Percentiles rank a stretch among this genome's conserved stretches.
Evolutionary conservation across 345 rosid species (phyloP).

Genomic region (Syzygium jambos): DNA sequence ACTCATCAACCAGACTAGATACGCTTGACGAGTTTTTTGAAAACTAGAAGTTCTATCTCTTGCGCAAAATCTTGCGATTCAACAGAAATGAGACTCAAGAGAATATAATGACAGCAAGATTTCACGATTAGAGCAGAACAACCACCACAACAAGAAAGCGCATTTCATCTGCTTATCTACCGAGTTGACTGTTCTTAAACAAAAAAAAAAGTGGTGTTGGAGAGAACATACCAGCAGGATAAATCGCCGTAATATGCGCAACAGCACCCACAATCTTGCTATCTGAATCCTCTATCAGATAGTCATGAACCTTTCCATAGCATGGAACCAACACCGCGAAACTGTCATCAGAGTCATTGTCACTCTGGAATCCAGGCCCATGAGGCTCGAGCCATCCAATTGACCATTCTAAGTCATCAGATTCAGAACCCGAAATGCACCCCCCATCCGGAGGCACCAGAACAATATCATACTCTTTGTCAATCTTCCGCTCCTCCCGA

Average conservation of each 20-base stretch:
- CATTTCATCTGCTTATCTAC: neutral
- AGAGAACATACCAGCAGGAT: slow-evolving; percentile 31
- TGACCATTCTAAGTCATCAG: slow-evolving; percentile 67
- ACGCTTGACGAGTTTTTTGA: neutral
- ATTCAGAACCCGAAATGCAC: slow-evolving; percentile 67
- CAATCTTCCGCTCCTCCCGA: slow-evolving; percentile 59
- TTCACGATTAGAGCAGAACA: neutral
- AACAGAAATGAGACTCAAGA: neutral
- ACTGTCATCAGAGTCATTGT: slow-evolving; percentile 48
- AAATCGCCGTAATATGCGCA: slow-evolving; percentile 29
- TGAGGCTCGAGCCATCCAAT: slow-evolving; percentile 83
- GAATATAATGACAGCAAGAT: neutral
- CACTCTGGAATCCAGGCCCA: slow-evolving; percentile 55
- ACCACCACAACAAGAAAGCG: neutral
- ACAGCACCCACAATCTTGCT: slow-evolving; percentile 28
- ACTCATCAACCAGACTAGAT: neutral
- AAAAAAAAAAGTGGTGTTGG: neutral
- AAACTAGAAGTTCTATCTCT: neutral
- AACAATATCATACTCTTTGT: slow-evolving; percentile 61
- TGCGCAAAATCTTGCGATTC: neutral
- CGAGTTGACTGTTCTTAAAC: neutral
- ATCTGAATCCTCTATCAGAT: slow-evolving; percentile 16
- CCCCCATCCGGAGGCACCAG: slow-evolving; percentile 75
- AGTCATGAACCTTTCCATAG: slow-evolving; percentile 34
- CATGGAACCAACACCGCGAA: slow-evolving; percentile 74